Base-by-base conservation (phyloP, 768 basidiomycete species). In the Boletus vermiculosoides region DNA sequence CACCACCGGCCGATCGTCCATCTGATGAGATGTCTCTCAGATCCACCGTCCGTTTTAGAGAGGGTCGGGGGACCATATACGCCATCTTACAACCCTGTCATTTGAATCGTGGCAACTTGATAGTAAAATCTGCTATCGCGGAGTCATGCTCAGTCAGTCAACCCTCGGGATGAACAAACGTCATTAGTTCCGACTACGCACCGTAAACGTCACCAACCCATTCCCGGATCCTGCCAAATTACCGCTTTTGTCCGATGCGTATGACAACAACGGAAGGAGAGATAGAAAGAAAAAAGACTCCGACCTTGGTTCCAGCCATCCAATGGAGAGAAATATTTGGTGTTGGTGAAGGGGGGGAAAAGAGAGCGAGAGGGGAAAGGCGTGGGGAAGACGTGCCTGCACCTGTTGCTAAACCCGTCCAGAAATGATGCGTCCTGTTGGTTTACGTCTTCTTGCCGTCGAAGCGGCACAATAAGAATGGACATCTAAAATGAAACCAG, bases 391-490 rank as follows among this genome's bases (percentile, higher is more conserved):
- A 57, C 64, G 49, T 55, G 63, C 49, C 46, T 42, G 47, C 50
- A n/a, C 59, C 45, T 30, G 45, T 30, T 47, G 37, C 51, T 45
- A 56, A 40, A 40, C 47, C 40, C 31, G 45, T 51, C 46, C 49
- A 54, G 54, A 51, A 65, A 58, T 70, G 61, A 68, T 64, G 64
- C 55, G 44, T 54, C 60, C 44, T 58, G 66, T 54, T 52, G 53
- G 34, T 64, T 70, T 70, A 70, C 68, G 69, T 71, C 58, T 59
- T 40, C 7, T 49, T 30, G 39, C 36, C 49, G 51, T 52, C 54
- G 53, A 47, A 57, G 58, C 61, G 60, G 55, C 15, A 36, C 56
- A 28, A 57, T 42, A 45, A 59, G 23, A 42, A 48, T 50, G 40
- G 34, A 36, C 44, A 16, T 41, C 50, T 28, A 55, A 57, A 61